These are phyloP conservation scores for Hygrocybe punicea DNA, from an alignment of 768 basidiomycete genomes.

Conservation along the genomic window DNA sequence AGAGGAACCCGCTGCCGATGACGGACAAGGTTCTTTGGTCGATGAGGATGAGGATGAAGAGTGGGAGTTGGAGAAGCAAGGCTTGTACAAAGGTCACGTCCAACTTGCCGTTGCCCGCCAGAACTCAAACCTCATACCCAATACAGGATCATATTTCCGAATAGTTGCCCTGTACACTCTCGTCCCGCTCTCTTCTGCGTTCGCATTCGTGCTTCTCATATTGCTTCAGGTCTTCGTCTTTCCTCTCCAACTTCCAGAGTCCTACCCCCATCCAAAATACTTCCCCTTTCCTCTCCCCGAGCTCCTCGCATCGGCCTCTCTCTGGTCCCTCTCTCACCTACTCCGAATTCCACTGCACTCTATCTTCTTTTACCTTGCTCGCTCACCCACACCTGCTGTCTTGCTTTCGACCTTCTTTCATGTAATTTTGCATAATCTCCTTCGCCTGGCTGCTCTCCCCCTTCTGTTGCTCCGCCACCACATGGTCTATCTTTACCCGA, in stretches of 20 bases:
- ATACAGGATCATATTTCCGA: constrained; percentile 58
- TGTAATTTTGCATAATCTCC: constrained; percentile 48
- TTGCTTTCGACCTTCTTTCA: constrained; percentile 43
- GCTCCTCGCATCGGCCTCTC: constrained; percentile 53
- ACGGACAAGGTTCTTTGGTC: constrained; percentile 37
- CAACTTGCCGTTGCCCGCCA: not conserved
- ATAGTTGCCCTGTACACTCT: constrained; percentile 55
- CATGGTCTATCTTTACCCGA: not conserved
- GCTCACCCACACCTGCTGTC: constrained; percentile 31
- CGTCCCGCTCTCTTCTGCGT: constrained; percentile 52
- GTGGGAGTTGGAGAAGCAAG: constrained; percentile 46
- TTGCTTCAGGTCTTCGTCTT: constrained; percentile 50
- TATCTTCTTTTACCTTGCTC: constrained; percentile 30
- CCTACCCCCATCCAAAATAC: constrained; percentile 44
- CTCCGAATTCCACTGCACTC: constrained; percentile 49
- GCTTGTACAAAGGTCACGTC: constrained; percentile 47
- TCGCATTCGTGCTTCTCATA: constrained; percentile 50
- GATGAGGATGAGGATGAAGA: constrained; percentile 35
- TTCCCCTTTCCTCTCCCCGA: constrained; percentile 67
- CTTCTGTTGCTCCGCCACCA: constrained; percentile 50
- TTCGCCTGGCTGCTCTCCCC: constrained; percentile 55
- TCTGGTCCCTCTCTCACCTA: constrained; percentile 61
- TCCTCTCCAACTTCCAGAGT: constrained; percentile 28
- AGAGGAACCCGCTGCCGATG: constrained; percentile 29
- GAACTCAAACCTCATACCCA: not conserved